These are phyloP conservation scores for Hypoxylon intermedium DNA, from an alignment of 495 filamentous ascomycete genomes.

Conservation along the genomic window DNA sequence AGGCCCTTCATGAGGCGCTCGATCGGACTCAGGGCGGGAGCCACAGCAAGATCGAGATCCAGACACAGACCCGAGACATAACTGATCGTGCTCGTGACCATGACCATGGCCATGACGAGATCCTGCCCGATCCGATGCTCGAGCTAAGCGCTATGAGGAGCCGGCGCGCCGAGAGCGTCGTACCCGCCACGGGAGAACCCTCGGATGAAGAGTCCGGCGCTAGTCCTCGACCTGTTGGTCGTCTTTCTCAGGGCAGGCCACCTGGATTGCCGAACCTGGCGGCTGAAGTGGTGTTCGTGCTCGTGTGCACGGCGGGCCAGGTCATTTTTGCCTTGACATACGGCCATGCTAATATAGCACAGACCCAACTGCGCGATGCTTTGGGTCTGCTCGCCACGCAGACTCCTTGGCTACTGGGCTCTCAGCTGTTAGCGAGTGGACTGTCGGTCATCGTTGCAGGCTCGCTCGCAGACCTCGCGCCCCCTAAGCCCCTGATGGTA, in stretches of 20 bases:
- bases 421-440: conserved; percentile 51
- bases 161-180: conserved; percentile 16
- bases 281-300: conserved; percentile 51
- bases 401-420: conserved; percentile 54
- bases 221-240: background rate
- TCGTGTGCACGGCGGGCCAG: conserved; percentile 54
- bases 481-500: conserved; percentile 53
- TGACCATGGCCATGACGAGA: background rate
- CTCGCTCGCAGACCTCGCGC: conserved; percentile 51
- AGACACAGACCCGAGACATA: conserved; percentile 27
- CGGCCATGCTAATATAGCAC: conserved; percentile 52
- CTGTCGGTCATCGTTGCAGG: conserved; percentile 56
- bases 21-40: conserved; percentile 1
- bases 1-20: conserved; percentile 18
- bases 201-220: background rate
- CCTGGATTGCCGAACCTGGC: conserved; percentile 47
- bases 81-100: conserved; percentile 12
- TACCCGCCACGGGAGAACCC: background rate
- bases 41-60: conserved; percentile 5
- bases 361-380: conserved; percentile 44
- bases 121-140: conserved; percentile 27
- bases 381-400: conserved; percentile 50
- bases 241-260: conserved; percentile 44
- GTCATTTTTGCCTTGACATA: conserved; percentile 56
- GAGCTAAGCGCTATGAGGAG: conserved; percentile 26